Conservation (phyloP, 257 asterid species). For the Cruciata laevipes region DNA sequence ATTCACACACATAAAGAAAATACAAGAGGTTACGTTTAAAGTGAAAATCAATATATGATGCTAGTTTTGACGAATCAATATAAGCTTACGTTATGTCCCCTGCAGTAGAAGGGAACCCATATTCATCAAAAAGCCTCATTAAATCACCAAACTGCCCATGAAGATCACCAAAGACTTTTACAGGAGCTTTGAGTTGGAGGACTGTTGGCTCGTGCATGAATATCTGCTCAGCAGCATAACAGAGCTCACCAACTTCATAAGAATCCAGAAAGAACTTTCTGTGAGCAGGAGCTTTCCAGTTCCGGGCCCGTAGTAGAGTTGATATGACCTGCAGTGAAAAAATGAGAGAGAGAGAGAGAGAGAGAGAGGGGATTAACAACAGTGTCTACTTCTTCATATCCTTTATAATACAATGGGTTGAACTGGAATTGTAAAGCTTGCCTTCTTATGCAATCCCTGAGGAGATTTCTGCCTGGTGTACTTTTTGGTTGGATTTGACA, state of each 20-base stretch:
- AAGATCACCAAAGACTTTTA: constrained; percentile 97
- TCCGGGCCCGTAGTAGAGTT: constrained; percentile 83
- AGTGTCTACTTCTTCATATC: not conserved
- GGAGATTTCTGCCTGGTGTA: constrained; percentile 83
- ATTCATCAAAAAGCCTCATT: constrained; percentile 97
- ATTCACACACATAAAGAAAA: not conserved
- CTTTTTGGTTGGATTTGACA: constrained; percentile 73
- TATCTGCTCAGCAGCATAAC: constrained; percentile 97
- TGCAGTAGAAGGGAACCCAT: constrained; percentile 99
- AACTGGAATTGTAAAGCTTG: constrained; percentile 26
- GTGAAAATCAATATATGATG: not conserved
- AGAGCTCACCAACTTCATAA: constrained; percentile 95
- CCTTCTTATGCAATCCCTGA: constrained; percentile 98
- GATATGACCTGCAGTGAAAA: constrained; percentile 61
- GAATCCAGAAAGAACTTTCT: constrained; percentile 95
- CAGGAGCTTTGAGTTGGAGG: constrained; percentile 96
- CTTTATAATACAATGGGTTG: not conserved
- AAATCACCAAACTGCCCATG: constrained; percentile 99
- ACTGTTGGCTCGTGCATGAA: constrained; percentile 96
- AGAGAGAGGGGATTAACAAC: constrained; percentile 4
- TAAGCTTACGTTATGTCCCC: constrained; percentile 91
- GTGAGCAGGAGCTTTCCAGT: constrained; percentile 89
- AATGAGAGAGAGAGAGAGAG: constrained; percentile 2
- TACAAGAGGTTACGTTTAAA: not conserved
- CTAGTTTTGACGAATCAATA: constrained; percentile 4